Evolutionary conservation across 441 rosid genomes (phyloP).

Genomic region (Gossypium trilobum): DNA sequence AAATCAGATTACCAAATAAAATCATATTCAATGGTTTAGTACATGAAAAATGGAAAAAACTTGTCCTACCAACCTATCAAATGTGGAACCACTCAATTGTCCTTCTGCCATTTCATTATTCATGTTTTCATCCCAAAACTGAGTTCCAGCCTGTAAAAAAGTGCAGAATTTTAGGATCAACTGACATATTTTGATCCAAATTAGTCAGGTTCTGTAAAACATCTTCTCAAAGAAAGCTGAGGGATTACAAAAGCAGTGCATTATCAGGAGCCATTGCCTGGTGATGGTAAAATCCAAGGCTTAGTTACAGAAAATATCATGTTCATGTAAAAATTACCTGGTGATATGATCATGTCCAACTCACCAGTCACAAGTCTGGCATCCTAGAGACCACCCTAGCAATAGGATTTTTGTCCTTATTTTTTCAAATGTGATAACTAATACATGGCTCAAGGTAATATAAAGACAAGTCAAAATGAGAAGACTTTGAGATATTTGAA

Average conservation of each 20-base stretch:
- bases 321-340: neutral
- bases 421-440: neutral
- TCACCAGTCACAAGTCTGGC: neutral
- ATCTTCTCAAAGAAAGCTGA: neutral
- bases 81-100: conserved; percentile 57
- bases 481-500: neutral
- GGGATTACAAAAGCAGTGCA: neutral
- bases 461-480: neutral
- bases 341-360: neutral
- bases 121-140: conserved; percentile 91
- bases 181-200: neutral
- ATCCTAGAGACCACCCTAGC: neutral
- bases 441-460: neutral
- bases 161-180: neutral
- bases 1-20: neutral
- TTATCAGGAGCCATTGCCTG: conserved; percentile 1
- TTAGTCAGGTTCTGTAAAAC: neutral
- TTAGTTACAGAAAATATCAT: neutral
- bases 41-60: neutral
- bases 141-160: conserved; percentile 73
- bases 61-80: conserved; percentile 54
- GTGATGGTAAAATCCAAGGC: neutral
- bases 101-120: conserved; percentile 77
- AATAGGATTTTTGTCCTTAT: neutral
- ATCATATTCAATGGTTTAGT: neutral